Conservation (phyloP, 2,329 filamentous ascomycete species). For the Ophiostoma ips region DNA sequence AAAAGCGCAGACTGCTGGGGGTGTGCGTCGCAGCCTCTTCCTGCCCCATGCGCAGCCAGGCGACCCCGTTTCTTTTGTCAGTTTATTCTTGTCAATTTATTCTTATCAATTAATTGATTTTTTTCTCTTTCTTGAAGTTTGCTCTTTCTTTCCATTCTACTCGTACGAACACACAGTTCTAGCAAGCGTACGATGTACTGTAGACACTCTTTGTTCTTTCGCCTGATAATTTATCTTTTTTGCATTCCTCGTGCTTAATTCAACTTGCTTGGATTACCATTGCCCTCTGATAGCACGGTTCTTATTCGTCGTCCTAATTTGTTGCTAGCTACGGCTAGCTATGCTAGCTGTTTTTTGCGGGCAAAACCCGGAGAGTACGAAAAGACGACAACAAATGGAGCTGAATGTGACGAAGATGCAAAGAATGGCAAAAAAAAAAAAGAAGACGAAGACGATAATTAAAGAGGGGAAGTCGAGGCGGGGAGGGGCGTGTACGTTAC, state of each 20-base stretch:
- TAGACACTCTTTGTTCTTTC: background rate
- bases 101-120: background rate
- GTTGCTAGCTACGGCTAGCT: background rate
- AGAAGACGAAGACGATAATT: background rate
- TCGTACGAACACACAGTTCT: background rate
- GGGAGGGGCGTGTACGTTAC: background rate
- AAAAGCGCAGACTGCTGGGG: background rate
- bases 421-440: background rate
- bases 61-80: background rate
- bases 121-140: background rate
- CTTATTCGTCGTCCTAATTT: background rate
- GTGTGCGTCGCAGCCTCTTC: background rate
- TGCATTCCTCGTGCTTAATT: background rate
- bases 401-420: background rate
- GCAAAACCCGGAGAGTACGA: background rate
- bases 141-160: background rate
- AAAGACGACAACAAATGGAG: background rate
- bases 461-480: background rate
- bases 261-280: background rate
- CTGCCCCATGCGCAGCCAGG: background rate
- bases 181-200: too few species aligned
- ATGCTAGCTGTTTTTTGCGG: background rate
- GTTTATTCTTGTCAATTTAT: background rate
- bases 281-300: background rate
- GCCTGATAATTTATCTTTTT: background rate